Percentiles rank a stretch among this genome's conserved stretches.
Evolutionary conservation across 2,329 filamentous ascomycete genomes (phyloP).

Genomic region (Onygenales sp.): DNA sequence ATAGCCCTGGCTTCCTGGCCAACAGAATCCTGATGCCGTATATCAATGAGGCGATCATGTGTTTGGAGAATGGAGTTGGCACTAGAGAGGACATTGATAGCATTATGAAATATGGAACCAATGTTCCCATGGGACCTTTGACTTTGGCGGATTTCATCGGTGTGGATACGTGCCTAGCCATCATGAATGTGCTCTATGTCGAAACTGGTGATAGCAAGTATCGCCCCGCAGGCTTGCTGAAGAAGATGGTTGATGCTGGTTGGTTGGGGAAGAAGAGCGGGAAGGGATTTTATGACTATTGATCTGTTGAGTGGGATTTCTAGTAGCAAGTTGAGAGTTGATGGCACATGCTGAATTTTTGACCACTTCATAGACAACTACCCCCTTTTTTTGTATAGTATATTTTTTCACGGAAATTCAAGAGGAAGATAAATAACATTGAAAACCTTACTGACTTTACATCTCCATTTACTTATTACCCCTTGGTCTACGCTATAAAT

Average conservation of each 20-base stretch:
- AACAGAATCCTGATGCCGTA: conserved; percentile 98
- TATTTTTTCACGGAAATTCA: too few relatives aligned
- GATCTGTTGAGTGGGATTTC: neutral
- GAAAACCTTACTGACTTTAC: too few relatives aligned
- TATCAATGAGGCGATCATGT: conserved; percentile 96
- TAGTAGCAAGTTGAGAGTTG: too few relatives aligned
- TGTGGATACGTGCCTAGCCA: conserved; percentile 87
- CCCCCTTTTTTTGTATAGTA: too few relatives aligned
- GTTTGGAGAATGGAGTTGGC: conserved; percentile 86
- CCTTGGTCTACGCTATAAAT: too few relatives aligned
- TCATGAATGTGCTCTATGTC: conserved; percentile 88
- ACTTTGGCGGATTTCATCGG: conserved; percentile 95
- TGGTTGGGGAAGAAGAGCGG: conserved; percentile 97
- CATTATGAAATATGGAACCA: conserved; percentile 99
- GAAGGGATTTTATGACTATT: conserved; percentile 72
- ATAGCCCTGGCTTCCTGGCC: conserved; percentile 87
- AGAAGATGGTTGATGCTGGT: conserved; percentile 95
- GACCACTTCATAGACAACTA: too few relatives aligned
- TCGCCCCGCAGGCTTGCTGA: conserved; percentile 72
- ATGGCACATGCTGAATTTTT: too few relatives aligned
- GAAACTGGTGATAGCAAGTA: conserved; percentile 97
- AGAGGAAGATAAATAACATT: too few relatives aligned
- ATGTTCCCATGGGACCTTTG: conserved; percentile 95
- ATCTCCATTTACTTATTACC: too few relatives aligned
- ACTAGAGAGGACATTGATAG: conserved; percentile 84